Base-by-base conservation (phyloP, 2,329 filamentous ascomycete species). In the Fusarium bactridioides region DNA sequence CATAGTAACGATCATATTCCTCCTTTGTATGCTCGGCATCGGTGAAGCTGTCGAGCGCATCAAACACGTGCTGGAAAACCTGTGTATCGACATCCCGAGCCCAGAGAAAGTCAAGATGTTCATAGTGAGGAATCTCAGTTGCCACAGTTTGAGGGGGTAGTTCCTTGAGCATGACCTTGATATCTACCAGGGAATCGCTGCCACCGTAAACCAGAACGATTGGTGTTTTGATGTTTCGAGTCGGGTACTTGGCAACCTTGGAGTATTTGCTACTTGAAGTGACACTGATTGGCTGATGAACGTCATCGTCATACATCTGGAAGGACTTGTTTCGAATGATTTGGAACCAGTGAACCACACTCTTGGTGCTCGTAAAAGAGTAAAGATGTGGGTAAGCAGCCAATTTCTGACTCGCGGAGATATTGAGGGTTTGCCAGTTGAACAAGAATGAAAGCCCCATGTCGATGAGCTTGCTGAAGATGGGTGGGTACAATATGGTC, bases 281-380 rank as follows among this genome's bases (percentile, higher is more conserved):
- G 41, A 95, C 85, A 60, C 90, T 90, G 67, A 97, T 85, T 0
- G 92, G 92, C 33, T 92, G 91, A 64, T 94, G 93, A 2, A 96
- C 89, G 77, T 98, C 95, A 79, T 99, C 96, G 79, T 99, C 96
- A 81, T 95, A 98, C 93, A 99, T 98, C 82, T 99, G 96, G 81
- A 99, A 98, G 31, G 91, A 94, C 77, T 94, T 93, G 78, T 95
- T 98, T 73, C 96, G 92, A 77, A 99, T 99, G 79, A 99, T 98
- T 80, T 99, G 96, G 81, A 99, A 99, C 96, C 96, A 99, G 80
- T 99, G 96, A 1, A 99, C 96, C 13, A 99, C 94, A 25, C 92
- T 95, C 83, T 99, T 99, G 64, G 94, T 97, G 80, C 94, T 97
- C 1, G 95, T 98, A 80, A 95, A 98, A 1, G 95, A 98, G 84